Base-by-base conservation (phyloP, 2,329 filamentous ascomycete genomes). In the Xylogone sp. region DNA sequence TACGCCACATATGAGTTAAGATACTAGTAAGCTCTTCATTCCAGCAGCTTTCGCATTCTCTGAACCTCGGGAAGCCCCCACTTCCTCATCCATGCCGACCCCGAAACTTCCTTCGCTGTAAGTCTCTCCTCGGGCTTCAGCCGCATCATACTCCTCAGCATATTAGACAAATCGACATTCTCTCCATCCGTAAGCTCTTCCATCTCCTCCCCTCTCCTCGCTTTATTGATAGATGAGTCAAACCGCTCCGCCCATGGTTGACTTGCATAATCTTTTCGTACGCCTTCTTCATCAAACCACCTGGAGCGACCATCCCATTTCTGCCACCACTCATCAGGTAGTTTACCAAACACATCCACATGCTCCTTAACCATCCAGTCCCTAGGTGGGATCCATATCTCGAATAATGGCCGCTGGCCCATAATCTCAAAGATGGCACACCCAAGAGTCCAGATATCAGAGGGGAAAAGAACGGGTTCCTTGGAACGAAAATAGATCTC, bases 391-490 rank as follows among this genome's bases (percentile, higher is more conserved):
- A 12, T 10, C 6, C 18, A 27, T 43, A 21, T 21, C 19, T 50
- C 48, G 7, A 50, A 50, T 12, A 46, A 21, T 18, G 34, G 7
- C 13, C 42, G 34, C 21, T 49, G 31, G 12, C 48, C 39, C 9
- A 50, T 42, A 6, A 50, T 43, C 12, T 45, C 42, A 2, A 22
- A 50, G 12, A 50, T 42, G 20, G 21, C 45, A 20, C 42, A 21
- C n/a, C 19, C 48, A 12, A 50, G 48, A 43, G 48, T 45, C 42
- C 48, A 50, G 9, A 50, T 50, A 42, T 47, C 48, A 21, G 21
- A 31, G 2, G 42, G 24, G 13, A 43, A 43, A 3, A 21, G 22
- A 8, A 50, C 29, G 21, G 42, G 43, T 12, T 50, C n/a, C n/a
- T 50, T 43, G 42, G 22, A 19, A 21, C 22, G 21, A 43, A 53